A percentile compares a stretch with the other conserved stretches of the same genome.
phyloP scores from a whole-genome alignment of 306 rosid genomes.

The Vigna angularis region DNA sequence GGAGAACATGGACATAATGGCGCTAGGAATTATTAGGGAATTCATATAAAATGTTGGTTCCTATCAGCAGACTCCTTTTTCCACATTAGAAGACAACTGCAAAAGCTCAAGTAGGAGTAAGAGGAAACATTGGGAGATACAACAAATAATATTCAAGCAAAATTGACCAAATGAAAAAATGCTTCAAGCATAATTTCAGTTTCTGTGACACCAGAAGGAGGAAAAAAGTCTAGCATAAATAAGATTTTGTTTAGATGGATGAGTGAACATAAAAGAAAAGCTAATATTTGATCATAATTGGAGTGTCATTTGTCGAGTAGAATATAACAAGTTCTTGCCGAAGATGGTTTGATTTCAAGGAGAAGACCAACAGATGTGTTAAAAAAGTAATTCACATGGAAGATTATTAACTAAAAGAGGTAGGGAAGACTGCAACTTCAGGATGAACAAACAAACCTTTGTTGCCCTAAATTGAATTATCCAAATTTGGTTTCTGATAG shows the following conservation, averaged over 20 bases:
- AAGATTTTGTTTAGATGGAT: background rate
- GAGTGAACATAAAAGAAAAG: background rate
- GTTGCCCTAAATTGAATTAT: background rate
- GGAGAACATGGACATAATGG: no score
- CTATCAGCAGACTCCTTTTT: background rate
- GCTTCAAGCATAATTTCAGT: background rate
- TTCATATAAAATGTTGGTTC: background rate
- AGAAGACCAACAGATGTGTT: background rate
- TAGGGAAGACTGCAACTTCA: background rate
- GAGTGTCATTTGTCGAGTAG: background rate
- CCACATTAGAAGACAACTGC: background rate
- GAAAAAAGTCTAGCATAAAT: background rate
- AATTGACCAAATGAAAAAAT: background rate
- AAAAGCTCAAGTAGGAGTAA: background rate
- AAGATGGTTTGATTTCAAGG: background rate
- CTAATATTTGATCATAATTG: background rate
- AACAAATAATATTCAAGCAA: background rate
- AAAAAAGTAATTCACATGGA: background rate
- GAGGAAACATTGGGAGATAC: background rate
- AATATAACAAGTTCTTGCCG: background rate
- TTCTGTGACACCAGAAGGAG: background rate
- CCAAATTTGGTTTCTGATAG: background rate
- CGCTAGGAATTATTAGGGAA: no score
- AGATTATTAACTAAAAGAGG: background rate
- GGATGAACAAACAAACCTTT: background rate